Percentiles rank a stretch among this genome's conserved stretches.
These are phyloP conservation scores for Colletotrichum sp. DNA, from an alignment of 2,329 filamentous ascomycete genomes.

Conservation along the genomic window DNA sequence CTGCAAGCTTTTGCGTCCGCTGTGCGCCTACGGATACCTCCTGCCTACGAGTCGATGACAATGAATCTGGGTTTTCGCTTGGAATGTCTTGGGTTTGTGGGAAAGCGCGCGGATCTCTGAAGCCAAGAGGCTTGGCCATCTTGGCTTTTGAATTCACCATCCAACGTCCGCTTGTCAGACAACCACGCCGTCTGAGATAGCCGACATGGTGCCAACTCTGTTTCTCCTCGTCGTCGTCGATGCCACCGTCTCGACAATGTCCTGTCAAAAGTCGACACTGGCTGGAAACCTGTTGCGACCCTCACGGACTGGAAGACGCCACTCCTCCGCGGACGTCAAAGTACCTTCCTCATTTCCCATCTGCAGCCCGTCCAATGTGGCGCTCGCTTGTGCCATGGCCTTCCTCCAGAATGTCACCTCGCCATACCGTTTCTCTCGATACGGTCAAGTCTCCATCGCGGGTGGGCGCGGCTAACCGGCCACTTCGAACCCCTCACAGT, in stretches of 20 bases:
- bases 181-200: neutral
- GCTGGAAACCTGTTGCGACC: neutral
- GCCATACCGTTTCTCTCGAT: neutral
- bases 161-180: neutral
- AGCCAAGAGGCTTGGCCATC: constrained; percentile 11
- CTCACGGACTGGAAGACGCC: neutral
- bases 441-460: neutral
- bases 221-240: neutral
- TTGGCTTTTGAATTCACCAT: neutral
- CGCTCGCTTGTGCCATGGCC: neutral
- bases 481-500: neutral
- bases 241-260: neutral
- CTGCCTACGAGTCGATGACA: constrained; percentile 7
- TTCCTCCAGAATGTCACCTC: neutral
- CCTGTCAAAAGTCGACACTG: neutral
- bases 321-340: neutral
- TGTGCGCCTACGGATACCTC: neutral
- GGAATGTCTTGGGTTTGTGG: neutral
- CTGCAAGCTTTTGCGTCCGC: neutral
- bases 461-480: constrained; percentile 18
- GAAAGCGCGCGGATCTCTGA: constrained; percentile 14
- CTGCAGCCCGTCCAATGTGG: constrained; percentile 10
- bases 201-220: neutral
- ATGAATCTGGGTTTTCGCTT: neutral
- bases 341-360: constrained; percentile 3